Conservation (phyloP, 345 rosid genomes). For the Turnera subulata region DNA sequence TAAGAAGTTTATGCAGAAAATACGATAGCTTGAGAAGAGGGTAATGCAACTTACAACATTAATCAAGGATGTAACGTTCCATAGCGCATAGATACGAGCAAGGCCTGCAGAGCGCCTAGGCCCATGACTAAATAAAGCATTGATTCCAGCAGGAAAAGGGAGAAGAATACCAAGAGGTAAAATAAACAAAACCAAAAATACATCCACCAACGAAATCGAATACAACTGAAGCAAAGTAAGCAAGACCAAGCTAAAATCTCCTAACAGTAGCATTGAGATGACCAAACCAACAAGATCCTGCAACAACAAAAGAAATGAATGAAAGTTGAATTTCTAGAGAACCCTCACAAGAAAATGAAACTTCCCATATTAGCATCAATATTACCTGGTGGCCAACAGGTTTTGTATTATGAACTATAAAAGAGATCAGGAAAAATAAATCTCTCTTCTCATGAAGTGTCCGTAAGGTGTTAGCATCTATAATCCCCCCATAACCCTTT, state of each 20-base stretch:
- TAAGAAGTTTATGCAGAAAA: no score
- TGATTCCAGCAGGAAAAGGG: constrained; percentile 98
- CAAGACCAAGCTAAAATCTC: constrained; percentile 98
- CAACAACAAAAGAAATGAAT: constrained; percentile 10
- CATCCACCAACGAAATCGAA: constrained; percentile 82
- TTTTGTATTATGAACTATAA: constrained; percentile 85
- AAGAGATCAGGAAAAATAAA: constrained; percentile 78
- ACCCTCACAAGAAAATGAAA: not conserved
- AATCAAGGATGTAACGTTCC: constrained; percentile 82
- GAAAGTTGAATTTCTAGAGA: not conserved
- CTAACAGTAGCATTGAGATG: constrained; percentile 92
- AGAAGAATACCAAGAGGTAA: constrained; percentile 89
- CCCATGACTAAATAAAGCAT: constrained; percentile 96
- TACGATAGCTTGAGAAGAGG: no score
- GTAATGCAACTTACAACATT: constrained; percentile 69
- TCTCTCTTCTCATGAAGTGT: constrained; percentile 86
- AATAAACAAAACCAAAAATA: constrained; percentile 79
- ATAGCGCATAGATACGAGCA: constrained; percentile 89
- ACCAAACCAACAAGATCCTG: constrained; percentile 99
- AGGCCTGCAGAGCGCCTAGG: constrained; percentile 97
- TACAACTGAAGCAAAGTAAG: constrained; percentile 94
- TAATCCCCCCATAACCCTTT: constrained; percentile 53
- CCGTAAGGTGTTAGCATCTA: constrained; percentile 68
- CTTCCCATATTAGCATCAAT: not conserved
- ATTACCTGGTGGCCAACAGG: constrained; percentile 98